phyloP scores from a whole-genome alignment of 352 stramenopile genomes.

The Stramenopiles sp. region DNA sequence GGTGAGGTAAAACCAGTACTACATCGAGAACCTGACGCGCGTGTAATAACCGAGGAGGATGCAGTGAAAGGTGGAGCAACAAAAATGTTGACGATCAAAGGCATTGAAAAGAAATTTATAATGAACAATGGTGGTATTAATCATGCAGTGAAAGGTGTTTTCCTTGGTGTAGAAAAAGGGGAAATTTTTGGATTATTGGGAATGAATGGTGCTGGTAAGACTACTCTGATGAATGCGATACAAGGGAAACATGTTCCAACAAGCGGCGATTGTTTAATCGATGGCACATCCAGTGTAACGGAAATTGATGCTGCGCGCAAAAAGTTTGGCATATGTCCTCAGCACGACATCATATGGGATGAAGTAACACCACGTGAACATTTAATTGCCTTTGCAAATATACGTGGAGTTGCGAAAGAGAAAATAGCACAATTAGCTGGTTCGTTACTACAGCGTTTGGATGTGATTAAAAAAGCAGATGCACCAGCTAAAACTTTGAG shows the following conservation, averaged over 20 bases:
- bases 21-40: too few species aligned
- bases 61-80: too few species aligned
- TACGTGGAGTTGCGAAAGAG: too few species aligned
- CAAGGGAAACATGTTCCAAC: conserved; percentile 65
- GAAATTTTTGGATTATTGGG: conserved; percentile 76
- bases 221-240: conserved; percentile 83
- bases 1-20: too few species aligned
- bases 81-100: too few species aligned
- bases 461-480: background rate
- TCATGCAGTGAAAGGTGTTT: conserved; percentile 41
- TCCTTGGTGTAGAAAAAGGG: conserved; percentile 55
- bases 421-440: background rate
- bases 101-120: too few species aligned
- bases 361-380: too few species aligned
- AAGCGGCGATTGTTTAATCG: conserved; percentile 19
- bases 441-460: background rate
- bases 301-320: background rate
- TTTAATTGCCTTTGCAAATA: too few species aligned
- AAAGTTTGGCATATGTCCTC: background rate
- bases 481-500: conserved; percentile 31
- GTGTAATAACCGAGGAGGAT: too few species aligned
- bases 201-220: conserved; percentile 79
- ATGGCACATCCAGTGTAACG: background rate
- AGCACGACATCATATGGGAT: too few species aligned
- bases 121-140: background rate